A percentile compares a stretch with the other conserved stretches of the same genome.
phyloP scores from a whole-genome alignment of 2,329 filamentous ascomycete species.

The Hymenoscyphus infarciens region DNA sequence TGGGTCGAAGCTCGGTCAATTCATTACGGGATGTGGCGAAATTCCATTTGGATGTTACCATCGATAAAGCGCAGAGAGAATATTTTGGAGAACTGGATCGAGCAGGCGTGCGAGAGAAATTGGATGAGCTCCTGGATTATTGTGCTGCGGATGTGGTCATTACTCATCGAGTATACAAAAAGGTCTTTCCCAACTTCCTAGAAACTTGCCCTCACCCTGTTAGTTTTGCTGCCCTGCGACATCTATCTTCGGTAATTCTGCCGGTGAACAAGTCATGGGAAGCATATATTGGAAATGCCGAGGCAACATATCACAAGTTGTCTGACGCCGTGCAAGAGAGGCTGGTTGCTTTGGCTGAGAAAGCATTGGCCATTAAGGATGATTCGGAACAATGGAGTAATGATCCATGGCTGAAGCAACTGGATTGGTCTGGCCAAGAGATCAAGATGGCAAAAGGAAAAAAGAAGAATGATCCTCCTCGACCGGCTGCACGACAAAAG shows the following conservation, averaged over 20 bases:
- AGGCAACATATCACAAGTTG: constrained; percentile 76
- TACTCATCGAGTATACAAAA: constrained; percentile 90
- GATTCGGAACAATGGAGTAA: constrained; percentile 65
- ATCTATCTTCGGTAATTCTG: constrained; percentile 89
- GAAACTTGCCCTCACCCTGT: constrained; percentile 92
- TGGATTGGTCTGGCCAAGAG: constrained; percentile 95
- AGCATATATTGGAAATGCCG: constrained; percentile 76
- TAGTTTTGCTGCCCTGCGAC: constrained; percentile 89
- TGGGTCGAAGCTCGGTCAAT: constrained; percentile 90
- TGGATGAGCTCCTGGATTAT: constrained; percentile 86
- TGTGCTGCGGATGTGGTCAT: constrained; percentile 92
- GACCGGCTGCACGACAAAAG: constrained; percentile 81
- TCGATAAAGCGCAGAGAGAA: constrained; percentile 85
- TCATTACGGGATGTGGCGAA: constrained; percentile 93
- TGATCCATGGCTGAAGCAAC: constrained; percentile 88
- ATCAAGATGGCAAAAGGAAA: constrained; percentile 88
- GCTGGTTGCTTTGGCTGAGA: constrained; percentile 68
- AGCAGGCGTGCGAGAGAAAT: constrained; percentile 61
- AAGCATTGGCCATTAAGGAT: constrained; percentile 71
- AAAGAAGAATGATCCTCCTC: constrained; percentile 75
- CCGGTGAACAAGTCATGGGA: constrained; percentile 89
- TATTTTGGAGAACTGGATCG: constrained; percentile 82
- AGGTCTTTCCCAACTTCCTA: constrained; percentile 86
- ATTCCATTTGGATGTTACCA: constrained; percentile 86
- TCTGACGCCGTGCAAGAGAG: constrained; percentile 75